Percentiles rank a stretch among this genome's conserved stretches.
Evolutionary conservation across 1,284 basidiomycete genomes (phyloP).

Genomic region (Boletus semigastroideus): DNA sequence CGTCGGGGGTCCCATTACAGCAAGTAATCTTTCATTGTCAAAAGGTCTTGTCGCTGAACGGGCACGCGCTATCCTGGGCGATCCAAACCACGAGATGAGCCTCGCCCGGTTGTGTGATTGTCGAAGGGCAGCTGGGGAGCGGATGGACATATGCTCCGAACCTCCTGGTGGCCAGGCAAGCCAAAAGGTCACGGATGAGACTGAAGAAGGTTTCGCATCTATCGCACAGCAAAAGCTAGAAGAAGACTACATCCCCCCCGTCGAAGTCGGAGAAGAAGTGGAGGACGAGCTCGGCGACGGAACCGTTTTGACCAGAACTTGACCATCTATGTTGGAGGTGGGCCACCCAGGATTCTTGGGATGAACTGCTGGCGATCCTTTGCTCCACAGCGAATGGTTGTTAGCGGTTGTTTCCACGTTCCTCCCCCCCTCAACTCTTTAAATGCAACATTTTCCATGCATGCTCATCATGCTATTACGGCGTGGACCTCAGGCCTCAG

Average conservation of each 20-base stretch:
- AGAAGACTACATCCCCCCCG: constrained; percentile 22
- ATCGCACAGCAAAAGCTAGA: constrained; percentile 33
- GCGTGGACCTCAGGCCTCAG: neutral
- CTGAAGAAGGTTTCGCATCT: constrained; percentile 35
- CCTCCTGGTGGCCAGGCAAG: constrained; percentile 16
- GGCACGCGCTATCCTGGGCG: constrained; percentile 51
- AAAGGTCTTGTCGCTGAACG: constrained; percentile 65
- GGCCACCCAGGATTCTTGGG: constrained; percentile 24
- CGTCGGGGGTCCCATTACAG: constrained; percentile 58
- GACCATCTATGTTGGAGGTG: constrained; percentile 13
- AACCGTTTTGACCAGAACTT: constrained; percentile 4
- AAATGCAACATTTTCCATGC: neutral
- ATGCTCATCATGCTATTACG: constrained; percentile 8
- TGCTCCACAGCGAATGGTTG: constrained; percentile 33
- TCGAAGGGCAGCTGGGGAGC: constrained; percentile 22
- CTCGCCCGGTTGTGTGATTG: constrained; percentile 59
- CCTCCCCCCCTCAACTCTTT: constrained; percentile 56
- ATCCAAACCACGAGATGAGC: constrained; percentile 43
- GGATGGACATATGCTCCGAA: constrained; percentile 18
- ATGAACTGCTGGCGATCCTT: constrained; percentile 37
- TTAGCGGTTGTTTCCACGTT: constrained; percentile 34
- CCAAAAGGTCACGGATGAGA: constrained; percentile 28
- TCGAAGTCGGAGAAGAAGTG: constrained; percentile 17
- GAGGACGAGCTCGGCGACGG: constrained; percentile 28
- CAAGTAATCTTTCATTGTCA: constrained; percentile 53